Evolutionary conservation across 441 rosid species (phyloP).

Genomic region (Gossypium lobatum): DNA sequence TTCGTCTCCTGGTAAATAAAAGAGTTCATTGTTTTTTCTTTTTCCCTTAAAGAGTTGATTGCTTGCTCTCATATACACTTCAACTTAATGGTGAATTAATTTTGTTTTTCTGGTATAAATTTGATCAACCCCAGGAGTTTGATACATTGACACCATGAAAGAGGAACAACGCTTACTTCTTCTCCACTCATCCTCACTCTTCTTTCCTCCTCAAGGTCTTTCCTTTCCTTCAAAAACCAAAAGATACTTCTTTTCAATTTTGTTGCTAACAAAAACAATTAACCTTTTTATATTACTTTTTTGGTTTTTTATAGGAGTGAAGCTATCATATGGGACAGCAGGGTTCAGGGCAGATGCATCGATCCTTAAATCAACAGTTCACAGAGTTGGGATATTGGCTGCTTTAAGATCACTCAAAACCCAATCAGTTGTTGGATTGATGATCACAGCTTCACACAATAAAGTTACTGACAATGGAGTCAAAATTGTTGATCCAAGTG

Average conservation of each 20-base stretch:
- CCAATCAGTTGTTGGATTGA: conserved; percentile 54
- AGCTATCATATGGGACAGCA: conserved; percentile 74
- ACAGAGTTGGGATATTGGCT: conserved; percentile 72
- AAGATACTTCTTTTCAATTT: neutral
- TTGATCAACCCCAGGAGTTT: neutral
- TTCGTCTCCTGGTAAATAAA: neutral
- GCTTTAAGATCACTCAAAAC: conserved; percentile 80
- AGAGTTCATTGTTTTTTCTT: neutral
- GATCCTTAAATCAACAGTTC: conserved; percentile 62
- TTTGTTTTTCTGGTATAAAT: neutral
- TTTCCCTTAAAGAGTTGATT: neutral
- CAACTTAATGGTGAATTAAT: too few species aligned
- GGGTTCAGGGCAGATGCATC: conserved; percentile 82
- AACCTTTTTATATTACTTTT: neutral
- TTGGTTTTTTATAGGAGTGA: conserved; percentile 30
- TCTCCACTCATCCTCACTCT: neutral
- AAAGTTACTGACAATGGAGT: conserved; percentile 72
- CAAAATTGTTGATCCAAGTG: conserved; percentile 78
- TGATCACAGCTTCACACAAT: conserved; percentile 97
- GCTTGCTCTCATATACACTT: too few species aligned
- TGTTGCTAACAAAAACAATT: neutral
- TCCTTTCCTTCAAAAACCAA: neutral
- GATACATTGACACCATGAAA: neutral
- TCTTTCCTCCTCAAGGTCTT: neutral
- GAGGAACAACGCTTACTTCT: neutral